Base-by-base conservation (phyloP, 805 yeast genomes). In the Wickerhamiella galacta region DNA sequence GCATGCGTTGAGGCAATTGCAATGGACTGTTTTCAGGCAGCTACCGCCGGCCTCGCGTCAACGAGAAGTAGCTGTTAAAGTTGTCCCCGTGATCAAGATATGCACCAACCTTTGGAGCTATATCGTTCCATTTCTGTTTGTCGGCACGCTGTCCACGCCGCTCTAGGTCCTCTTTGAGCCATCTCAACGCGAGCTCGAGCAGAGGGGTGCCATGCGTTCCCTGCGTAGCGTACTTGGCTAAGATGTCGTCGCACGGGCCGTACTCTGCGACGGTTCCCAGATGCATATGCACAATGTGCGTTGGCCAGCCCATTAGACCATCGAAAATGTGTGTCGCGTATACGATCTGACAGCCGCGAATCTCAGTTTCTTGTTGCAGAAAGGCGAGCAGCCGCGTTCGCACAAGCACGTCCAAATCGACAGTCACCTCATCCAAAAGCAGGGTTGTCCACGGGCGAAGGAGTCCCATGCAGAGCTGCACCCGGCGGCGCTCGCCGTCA, bases 311-410 rank as follows among this genome's bases (percentile, higher is more conserved):
- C 10, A 81, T 82, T 36, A 90, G 65, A 0, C 98, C 98, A 48
- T 90, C 98, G 53, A 90, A 90, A 30, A 90, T 90, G 49, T 90
- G 98, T 0, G 98, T 90, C 3, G 96, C 76, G 51, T 90, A 90
- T 3, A 87, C 72, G 23, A 90, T 80, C 30, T 83, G 72, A 39
- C 92, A 73, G 14, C 65, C 56, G 38, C 96, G 63, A 0, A 58
- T 49, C 31, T 58, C 60, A 4, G 95, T 81, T 51, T 90, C 98
- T n/a, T 56, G 48, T 42, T 64, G 66, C 44, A 90, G 59, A 50
- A 80, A 90, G 1, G 64, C 59, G 40, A 90, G 58, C 31, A 90
- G 58, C 34, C 81, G 64, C 21, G 73, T 70, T 44, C 98, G 65
- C 2, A 85, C 96, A 31, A 90, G 63, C 5, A 90, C 98, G 50